phyloP scores from a whole-genome alignment of 2,329 filamentous ascomycete species.

The Xylariomycetidae sp. region DNA sequence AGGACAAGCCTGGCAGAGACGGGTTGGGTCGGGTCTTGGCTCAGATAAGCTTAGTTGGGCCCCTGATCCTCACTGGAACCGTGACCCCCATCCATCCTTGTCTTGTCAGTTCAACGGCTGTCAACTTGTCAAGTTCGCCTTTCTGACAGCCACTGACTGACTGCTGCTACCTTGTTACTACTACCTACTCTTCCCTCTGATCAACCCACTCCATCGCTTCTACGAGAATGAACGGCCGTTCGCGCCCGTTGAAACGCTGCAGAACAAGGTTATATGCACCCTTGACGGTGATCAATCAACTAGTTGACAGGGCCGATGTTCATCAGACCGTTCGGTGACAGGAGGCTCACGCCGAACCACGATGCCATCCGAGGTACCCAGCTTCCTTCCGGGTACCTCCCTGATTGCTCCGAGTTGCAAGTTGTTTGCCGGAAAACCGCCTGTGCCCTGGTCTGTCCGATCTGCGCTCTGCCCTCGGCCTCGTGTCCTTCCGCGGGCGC shows the following conservation, averaged over 20 bases:
- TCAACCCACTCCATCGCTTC: no score
- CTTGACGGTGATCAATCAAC: conserved; percentile 21
- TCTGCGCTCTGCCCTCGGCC: conserved; percentile 17
- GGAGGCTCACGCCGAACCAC: conserved; percentile 1
- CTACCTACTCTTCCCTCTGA: no score
- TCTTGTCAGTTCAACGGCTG: no score
- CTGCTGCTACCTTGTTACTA: no score
- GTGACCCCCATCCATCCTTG: no score
- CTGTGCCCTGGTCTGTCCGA: conserved; percentile 3
- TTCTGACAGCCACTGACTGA: no score
- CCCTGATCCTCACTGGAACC: no score
- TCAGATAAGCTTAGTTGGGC: no score
- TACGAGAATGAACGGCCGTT: no score
- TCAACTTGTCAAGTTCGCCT: no score
- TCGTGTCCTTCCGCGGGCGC: conserved; percentile 18
- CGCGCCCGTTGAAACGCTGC: conserved; percentile 5
- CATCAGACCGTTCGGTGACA: conserved; percentile 13
- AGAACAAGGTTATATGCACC: conserved; percentile 7
- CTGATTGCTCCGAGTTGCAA: neutral
- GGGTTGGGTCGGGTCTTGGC: no score
- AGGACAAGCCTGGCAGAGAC: no score
- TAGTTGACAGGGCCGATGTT: conserved; percentile 11
- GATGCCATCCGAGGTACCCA: conserved; percentile 7
- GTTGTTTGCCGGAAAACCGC: neutral
- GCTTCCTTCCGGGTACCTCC: conserved; percentile 5